phyloP scores from a whole-genome alignment of 2,329 filamentous ascomycete species.

The Pseudogymnoascus sp. region DNA sequence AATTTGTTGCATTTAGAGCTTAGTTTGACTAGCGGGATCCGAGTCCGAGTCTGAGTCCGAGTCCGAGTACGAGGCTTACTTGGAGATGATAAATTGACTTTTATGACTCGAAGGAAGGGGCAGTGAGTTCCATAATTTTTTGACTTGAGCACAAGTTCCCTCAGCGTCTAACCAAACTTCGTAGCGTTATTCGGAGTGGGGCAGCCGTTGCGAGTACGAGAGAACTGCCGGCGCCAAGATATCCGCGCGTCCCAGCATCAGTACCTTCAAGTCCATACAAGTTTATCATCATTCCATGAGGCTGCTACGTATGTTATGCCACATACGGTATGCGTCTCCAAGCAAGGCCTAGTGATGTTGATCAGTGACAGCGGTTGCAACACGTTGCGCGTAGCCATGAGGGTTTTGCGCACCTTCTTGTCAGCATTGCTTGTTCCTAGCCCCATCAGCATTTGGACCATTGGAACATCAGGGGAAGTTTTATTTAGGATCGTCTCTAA shows the following conservation, averaged over 20 bases:
- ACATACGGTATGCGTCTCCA: no score
- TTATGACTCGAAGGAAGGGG: no score
- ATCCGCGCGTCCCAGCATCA: background rate
- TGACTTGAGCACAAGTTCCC: background rate
- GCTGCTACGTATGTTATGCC: no score
- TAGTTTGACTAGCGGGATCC: background rate
- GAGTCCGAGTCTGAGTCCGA: background rate
- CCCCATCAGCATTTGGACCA: no score
- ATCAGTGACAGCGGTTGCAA: no score
- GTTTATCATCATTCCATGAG: background rate
- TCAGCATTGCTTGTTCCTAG: no score
- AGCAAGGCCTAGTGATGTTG: no score
- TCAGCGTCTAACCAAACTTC: background rate
- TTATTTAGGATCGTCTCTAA: background rate
- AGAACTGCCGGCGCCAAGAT: background rate
- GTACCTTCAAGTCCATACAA: background rate
- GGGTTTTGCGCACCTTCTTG: no score
- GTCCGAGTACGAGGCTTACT: background rate
- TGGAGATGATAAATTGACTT: no score
- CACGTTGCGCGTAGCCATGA: no score
- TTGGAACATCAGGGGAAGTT: background rate
- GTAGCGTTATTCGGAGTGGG: background rate
- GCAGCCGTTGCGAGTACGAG: background rate
- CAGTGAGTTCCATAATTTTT: no score
- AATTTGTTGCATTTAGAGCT: background rate